A percentile compares a stretch with the other conserved stretches of the same genome.
Evolutionary conservation across 352 stramenopile genomes (phyloP).

Genomic region (Nothophytophthora sp.): DNA sequence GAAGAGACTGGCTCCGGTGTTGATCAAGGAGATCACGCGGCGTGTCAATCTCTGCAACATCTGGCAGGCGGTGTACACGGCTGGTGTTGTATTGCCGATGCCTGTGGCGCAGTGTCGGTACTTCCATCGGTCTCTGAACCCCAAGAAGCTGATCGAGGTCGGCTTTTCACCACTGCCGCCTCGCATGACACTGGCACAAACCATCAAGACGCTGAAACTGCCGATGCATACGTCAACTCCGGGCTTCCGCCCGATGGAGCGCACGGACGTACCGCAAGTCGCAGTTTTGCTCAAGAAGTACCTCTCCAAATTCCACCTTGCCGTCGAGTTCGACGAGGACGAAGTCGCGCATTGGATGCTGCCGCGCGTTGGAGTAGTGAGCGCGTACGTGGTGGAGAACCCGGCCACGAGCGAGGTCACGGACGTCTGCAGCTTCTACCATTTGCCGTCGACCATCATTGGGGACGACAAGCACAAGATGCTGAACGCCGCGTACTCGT

Average conservation of each 20-base stretch:
- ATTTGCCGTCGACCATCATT: constrained; percentile 97
- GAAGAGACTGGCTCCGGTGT: constrained; percentile 96
- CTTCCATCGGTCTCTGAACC: constrained; percentile 97
- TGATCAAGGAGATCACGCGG: constrained; percentile 99
- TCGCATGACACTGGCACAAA: constrained; percentile 95
- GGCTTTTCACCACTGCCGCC: constrained; percentile 94
- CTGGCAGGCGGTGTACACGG: constrained; percentile 98
- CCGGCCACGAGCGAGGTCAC: constrained; percentile 73
- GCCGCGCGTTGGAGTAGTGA: constrained; percentile 93
- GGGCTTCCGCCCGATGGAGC: constrained; percentile 59
- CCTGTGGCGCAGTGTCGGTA: constrained; percentile 95
- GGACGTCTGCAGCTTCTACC: constrained; percentile 97
- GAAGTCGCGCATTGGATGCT: constrained; percentile 98
- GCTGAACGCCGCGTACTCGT: constrained; percentile 97
- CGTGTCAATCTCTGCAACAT: constrained; percentile 94
- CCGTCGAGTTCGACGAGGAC: constrained; percentile 86
- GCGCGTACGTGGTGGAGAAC: constrained; percentile 91
- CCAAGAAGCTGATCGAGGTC: constrained; percentile 98
- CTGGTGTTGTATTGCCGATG: constrained; percentile 96
- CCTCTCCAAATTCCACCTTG: constrained; percentile 71
- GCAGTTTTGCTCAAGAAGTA: constrained; percentile 51
- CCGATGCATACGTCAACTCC: constrained; percentile 36
- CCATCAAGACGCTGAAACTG: constrained; percentile 91
- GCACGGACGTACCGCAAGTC: constrained; percentile 54
- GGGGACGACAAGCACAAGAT: constrained; percentile 94